A percentile compares a stretch with the other conserved stretches of the same genome.
phyloP scores from a whole-genome alignment of 129 eudicot genomes.

The Heracleum sosnowskyi region DNA sequence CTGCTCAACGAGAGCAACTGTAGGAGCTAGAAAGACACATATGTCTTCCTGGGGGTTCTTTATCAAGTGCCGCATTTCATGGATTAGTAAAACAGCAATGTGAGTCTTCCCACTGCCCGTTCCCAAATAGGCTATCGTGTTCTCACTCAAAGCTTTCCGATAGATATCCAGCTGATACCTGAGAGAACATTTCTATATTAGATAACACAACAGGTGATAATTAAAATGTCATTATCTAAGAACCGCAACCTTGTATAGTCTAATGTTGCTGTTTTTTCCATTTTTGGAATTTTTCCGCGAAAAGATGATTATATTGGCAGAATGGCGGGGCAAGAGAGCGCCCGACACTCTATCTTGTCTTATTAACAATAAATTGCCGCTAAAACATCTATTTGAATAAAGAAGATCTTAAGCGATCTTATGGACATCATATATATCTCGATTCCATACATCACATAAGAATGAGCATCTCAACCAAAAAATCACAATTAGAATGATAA shows the following conservation, averaged over 20 bases:
- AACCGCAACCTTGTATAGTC: too few species aligned
- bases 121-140: slow-evolving; percentile 65
- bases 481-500: neutral
- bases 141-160: slow-evolving; percentile 62
- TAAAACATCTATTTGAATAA: too few species aligned
- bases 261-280: neutral
- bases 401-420: too few species aligned
- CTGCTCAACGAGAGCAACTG: slow-evolving; percentile 94
- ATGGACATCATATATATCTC: too few species aligned
- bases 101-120: slow-evolving; percentile 97
- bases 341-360: neutral
- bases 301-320: neutral
- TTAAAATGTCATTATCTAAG: neutral
- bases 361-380: too few species aligned
- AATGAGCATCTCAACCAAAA: neutral
- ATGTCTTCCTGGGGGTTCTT: slow-evolving; percentile 54
- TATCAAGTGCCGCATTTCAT: slow-evolving; percentile 56
- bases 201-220: neutral
- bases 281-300: neutral
- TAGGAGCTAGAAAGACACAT: slow-evolving; percentile 89
- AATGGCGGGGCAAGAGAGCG: neutral
- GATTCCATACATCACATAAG: neutral
- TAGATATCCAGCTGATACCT: slow-evolving; percentile 89
- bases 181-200: slow-evolving; percentile 3
- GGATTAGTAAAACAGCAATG: slow-evolving; percentile 75